Evolutionary conservation across 2,329 filamentous ascomycete species (phyloP).

Genomic region (Aureobasidium sp.): DNA sequence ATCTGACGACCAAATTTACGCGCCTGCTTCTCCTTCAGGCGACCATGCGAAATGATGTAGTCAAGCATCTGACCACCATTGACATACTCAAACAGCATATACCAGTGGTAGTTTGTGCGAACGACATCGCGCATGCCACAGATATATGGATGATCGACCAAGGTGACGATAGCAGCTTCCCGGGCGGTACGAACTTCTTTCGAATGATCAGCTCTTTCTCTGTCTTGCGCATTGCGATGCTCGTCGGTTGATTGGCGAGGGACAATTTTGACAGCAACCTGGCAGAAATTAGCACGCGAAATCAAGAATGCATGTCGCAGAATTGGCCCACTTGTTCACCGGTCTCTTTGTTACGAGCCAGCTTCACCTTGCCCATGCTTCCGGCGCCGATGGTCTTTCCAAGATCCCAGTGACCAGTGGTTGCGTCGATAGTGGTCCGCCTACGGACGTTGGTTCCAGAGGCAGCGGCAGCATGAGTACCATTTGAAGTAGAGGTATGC

Average conservation of each 20-base stretch:
- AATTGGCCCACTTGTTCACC: slow-evolving; percentile 67
- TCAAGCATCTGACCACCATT: slow-evolving; percentile 99
- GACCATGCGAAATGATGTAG: slow-evolving; percentile 97
- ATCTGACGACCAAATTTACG: slow-evolving; percentile 97
- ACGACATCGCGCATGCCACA: slow-evolving; percentile 94
- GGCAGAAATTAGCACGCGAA: slow-evolving; percentile 16
- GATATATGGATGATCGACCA: slow-evolving; percentile 91
- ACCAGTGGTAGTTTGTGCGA: slow-evolving; percentile 96
- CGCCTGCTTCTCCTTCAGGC: slow-evolving; percentile 96
- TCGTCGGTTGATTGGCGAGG: slow-evolving; percentile 86
- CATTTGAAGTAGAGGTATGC: slow-evolving; percentile 25
- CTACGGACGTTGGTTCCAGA: slow-evolving; percentile 35
- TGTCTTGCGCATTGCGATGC: slow-evolving; percentile 61
- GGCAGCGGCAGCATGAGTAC: slow-evolving; percentile 22
- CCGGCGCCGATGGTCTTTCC: slow-evolving; percentile 96
- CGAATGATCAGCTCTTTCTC: slow-evolving; percentile 87
- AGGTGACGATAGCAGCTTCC: slow-evolving; percentile 91
- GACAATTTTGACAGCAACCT: slow-evolving; percentile 97
- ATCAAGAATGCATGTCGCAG: background rate
- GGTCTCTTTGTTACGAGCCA: slow-evolving; percentile 83
- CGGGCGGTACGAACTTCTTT: slow-evolving; percentile 93
- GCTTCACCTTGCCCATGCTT: slow-evolving; percentile 98
- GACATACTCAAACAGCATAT: slow-evolving; percentile 99
- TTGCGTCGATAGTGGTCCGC: slow-evolving; percentile 78
- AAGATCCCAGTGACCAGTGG: slow-evolving; percentile 86